Percentiles rank a stretch among this genome's conserved stretches.
Conservation (phyloP, 2,329 filamentous ascomycete genomes). For the Penicillium carneum region DNA sequence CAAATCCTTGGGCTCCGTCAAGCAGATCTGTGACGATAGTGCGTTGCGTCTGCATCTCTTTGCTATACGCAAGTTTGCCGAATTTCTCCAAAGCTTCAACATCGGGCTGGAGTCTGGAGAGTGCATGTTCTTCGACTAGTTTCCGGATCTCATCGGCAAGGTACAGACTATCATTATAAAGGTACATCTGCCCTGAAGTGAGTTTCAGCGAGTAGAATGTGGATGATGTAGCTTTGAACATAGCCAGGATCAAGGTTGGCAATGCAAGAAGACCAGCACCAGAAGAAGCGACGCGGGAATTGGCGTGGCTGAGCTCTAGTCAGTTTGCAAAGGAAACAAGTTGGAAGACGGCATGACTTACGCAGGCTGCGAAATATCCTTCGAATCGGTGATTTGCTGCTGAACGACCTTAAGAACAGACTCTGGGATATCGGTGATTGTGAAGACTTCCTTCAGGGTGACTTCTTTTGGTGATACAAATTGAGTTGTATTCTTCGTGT, state of each 20-base stretch:
- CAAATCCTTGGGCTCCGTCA: slow-evolving; percentile 69
- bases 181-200: slow-evolving; percentile 65
- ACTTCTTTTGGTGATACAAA: slow-evolving; percentile 64
- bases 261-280: slow-evolving; percentile 54
- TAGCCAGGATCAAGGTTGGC: slow-evolving; percentile 57
- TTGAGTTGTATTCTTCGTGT: slow-evolving; percentile 30
- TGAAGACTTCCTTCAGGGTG: slow-evolving; percentile 83
- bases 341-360: slow-evolving; percentile 37
- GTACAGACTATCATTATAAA: slow-evolving; percentile 70
- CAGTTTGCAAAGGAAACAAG: slow-evolving; percentile 21
- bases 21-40: slow-evolving; percentile 69
- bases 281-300: slow-evolving; percentile 51
- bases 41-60: slow-evolving; percentile 70
- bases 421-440: slow-evolving; percentile 85
- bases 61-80: slow-evolving; percentile 66
- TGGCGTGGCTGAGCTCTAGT: slow-evolving; percentile 40
- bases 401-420: slow-evolving; percentile 63
- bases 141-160: slow-evolving; percentile 62
- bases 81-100: slow-evolving; percentile 65
- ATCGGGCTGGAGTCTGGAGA: slow-evolving; percentile 62
- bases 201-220: slow-evolving; percentile 55
- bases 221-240: slow-evolving; percentile 59
- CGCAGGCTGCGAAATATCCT: slow-evolving; percentile 47
- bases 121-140: slow-evolving; percentile 56
- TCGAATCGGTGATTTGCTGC: slow-evolving; percentile 53